Evolutionary conservation across 495 filamentous ascomycete species (phyloP).

Genomic region (Podospora australis): DNA sequence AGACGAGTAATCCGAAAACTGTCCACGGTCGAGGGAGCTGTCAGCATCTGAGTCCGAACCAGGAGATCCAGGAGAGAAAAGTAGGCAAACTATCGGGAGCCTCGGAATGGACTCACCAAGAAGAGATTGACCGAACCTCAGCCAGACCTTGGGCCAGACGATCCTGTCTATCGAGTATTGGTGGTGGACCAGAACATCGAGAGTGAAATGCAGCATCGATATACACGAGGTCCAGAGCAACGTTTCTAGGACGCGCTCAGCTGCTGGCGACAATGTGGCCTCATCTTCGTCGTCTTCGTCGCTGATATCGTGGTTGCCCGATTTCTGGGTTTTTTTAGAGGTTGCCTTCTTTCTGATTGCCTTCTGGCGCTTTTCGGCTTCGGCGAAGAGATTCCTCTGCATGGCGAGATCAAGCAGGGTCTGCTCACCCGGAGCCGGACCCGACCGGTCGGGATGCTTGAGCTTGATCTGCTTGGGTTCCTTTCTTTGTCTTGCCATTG

Average conservation of each 20-base stretch:
- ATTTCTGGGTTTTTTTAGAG: background rate
- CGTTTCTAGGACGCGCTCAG: constrained; percentile 52
- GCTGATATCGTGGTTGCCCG: constrained; percentile 8
- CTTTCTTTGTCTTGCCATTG: constrained; percentile 42
- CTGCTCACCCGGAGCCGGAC: constrained; percentile 44
- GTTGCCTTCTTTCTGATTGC: constrained; percentile 18
- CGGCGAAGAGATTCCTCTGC: constrained; percentile 46
- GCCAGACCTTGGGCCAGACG: constrained; percentile 49
- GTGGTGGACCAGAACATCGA: constrained; percentile 85
- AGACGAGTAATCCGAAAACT: constrained; percentile 57
- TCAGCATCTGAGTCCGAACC: too few relatives aligned
- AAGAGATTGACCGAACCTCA: constrained; percentile 44
- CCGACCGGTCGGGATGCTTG: constrained; percentile 51
- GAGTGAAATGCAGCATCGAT: constrained; percentile 74
- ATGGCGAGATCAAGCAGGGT: constrained; percentile 62
- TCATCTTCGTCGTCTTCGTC: constrained; percentile 18
- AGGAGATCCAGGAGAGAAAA: too few relatives aligned
- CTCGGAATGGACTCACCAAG: constrained; percentile 36
- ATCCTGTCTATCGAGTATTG: constrained; percentile 72
- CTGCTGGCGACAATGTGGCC: constrained; percentile 26
- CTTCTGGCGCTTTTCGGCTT: constrained; percentile 27
- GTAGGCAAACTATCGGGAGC: constrained; percentile 7
- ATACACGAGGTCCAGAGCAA: constrained; percentile 66
- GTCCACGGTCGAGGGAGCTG: too few relatives aligned
- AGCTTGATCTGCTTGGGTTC: constrained; percentile 49